phyloP scores from a whole-genome alignment of 192 early-diverging fungal genomes.

The Oehlia diaphana region DNA sequence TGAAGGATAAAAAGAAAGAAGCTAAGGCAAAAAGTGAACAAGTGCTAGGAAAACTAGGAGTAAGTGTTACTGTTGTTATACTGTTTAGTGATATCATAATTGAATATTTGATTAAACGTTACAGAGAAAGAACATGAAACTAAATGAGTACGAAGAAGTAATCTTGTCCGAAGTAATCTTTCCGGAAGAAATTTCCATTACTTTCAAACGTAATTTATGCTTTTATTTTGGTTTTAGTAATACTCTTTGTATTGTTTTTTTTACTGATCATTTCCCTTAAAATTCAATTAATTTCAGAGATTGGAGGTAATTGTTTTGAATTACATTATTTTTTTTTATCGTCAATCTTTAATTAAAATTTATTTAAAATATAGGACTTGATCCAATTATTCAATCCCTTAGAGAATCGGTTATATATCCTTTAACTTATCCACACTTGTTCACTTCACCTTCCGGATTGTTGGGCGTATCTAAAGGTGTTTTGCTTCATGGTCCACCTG shows the following conservation, averaged over 20 bases:
- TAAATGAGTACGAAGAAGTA: conserved; percentile 91
- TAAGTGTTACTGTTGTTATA: conserved; percentile 32
- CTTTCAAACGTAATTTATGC: conserved; percentile 69
- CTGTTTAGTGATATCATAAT: neutral
- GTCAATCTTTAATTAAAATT: conserved; percentile 4
- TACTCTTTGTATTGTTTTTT: too few relatives aligned
- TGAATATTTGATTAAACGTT: neutral
- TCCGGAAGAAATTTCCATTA: conserved; percentile 85
- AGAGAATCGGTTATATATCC: conserved; percentile 97
- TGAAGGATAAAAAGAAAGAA: conserved; percentile 68
- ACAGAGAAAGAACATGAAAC: conserved; percentile 66
- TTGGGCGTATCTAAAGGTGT: conserved; percentile 94
- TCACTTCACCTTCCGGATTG: conserved; percentile 79
- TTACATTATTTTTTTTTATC: neutral
- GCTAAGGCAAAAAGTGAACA: conserved; percentile 73
- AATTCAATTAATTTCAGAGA: conserved; percentile 20
- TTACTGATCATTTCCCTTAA: neutral
- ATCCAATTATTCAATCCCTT: conserved; percentile 86
- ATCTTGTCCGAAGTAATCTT: conserved; percentile 94
- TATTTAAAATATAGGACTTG: conserved; percentile 70
- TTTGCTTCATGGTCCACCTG: conserved; percentile 91
- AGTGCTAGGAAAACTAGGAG: conserved; percentile 69
- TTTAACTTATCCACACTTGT: conserved; percentile 89
- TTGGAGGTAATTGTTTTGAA: conserved; percentile 23
- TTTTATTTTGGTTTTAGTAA: neutral